Percentiles rank a stretch among this genome's conserved stretches.
Evolutionary conservation across 495 filamentous ascomycete genomes (phyloP).

Genomic region (Trichoderma parareesei): DNA sequence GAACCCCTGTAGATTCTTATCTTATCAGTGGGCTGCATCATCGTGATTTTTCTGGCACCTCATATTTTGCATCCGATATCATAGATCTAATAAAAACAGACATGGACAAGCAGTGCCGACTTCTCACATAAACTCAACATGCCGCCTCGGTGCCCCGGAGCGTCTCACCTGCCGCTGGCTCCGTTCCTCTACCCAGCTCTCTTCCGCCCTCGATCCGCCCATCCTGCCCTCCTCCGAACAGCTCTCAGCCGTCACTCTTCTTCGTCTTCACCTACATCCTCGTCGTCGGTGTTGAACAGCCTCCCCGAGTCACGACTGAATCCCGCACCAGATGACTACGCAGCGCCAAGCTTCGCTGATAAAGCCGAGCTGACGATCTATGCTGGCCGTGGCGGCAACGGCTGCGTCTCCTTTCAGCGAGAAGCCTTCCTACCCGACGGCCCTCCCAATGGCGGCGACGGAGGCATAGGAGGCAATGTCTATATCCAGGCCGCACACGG

Average conservation of each 20-base stretch:
- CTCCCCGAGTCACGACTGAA: conserved; percentile 55
- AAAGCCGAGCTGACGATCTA: conserved; percentile 67
- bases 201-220: conserved; percentile 27
- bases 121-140: conserved; percentile 19
- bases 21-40: conserved; percentile 14
- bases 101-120: neutral
- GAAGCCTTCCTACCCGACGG: conserved; percentile 82
- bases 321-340: conserved; percentile 73
- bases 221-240: conserved; percentile 20
- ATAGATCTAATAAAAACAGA: neutral
- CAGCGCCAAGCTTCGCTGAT: conserved; percentile 74
- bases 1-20: neutral
- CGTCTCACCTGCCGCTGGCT: conserved; percentile 39
- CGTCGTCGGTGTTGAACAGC: conserved; percentile 8
- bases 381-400: conserved; percentile 76
- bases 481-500: conserved; percentile 91
- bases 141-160: conserved; percentile 36
- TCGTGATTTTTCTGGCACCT: neutral
- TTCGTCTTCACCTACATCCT: neutral
- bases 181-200: conserved; percentile 61
- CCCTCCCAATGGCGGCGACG: conserved; percentile 95
- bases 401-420: conserved; percentile 86
- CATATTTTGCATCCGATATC: neutral
- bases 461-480: conserved; percentile 80
- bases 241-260: conserved; percentile 14